Conservation (phyloP, 495 filamentous ascomycete genomes). For the Aspergillus avenaceus region DNA sequence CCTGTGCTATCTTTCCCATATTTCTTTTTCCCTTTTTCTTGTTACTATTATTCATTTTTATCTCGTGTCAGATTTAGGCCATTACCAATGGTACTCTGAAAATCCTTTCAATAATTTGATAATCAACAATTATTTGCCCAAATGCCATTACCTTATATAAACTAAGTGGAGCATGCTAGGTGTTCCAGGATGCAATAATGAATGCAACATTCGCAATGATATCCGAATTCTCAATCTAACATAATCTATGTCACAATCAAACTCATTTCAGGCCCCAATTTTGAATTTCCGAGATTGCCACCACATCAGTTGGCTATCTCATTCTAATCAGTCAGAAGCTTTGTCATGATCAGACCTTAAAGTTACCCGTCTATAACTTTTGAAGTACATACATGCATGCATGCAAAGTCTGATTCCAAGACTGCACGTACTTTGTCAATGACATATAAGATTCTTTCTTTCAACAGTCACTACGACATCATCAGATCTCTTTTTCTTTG, state of each 20-base stretch:
- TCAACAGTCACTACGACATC: not conserved
- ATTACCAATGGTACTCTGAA: too few species aligned
- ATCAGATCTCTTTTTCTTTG: not conserved
- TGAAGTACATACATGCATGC: not conserved
- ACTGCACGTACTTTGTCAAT: slow-evolving; percentile 8
- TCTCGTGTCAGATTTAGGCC: slow-evolving; percentile 9
- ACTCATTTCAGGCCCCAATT: too few species aligned
- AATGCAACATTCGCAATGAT: not conserved
- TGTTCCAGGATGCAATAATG: not conserved
- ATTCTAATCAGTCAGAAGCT: too few species aligned
- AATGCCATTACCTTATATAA: too few species aligned
- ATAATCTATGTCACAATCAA: not conserved
- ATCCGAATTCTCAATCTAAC: not conserved
- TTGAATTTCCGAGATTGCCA: too few species aligned
- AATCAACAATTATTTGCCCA: too few species aligned
- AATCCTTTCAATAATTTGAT: too few species aligned
- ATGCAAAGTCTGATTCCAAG: slow-evolving; percentile 8
- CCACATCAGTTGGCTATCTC: not conserved
- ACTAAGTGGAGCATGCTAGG: not conserved
- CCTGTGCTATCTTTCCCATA: not conserved
- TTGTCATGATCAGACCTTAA: too few species aligned
- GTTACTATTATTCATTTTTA: not conserved
- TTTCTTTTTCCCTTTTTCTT: not conserved
- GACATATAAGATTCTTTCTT: slow-evolving; percentile 5
- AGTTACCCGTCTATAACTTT: not conserved